phyloP scores from a whole-genome alignment of 257 asterid genomes.

The Solanum paucissectum region DNA sequence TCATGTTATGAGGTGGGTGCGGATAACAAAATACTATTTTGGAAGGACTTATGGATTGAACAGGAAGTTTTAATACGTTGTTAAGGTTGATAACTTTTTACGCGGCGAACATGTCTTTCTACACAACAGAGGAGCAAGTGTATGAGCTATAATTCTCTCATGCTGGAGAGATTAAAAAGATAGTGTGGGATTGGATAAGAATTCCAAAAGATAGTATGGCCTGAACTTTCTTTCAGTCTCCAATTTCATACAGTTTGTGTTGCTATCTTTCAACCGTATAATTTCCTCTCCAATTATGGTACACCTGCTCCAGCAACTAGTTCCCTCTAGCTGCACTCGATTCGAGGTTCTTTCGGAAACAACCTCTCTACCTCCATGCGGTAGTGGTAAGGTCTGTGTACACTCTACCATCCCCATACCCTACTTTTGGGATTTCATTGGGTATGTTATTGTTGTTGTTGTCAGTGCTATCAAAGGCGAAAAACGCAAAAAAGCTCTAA shows the following conservation, averaged over 20 bases:
- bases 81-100: conserved; percentile 63
- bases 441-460: too few species aligned
- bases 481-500: too few species aligned
- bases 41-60: too few species aligned
- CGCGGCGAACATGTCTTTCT: conserved; percentile 90
- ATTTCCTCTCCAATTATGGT: background rate
- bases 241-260: background rate
- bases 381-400: too few species aligned
- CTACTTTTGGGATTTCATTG: too few species aligned
- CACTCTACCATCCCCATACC: too few species aligned
- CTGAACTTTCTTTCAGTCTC: background rate
- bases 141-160: conserved; percentile 84
- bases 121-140: conserved; percentile 96
- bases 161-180: conserved; percentile 91
- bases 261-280: background rate
- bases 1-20: too few species aligned
- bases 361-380: too few species aligned
- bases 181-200: conserved; percentile 94
- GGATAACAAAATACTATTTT: too few species aligned
- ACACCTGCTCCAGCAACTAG: background rate
- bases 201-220: conserved; percentile 63
- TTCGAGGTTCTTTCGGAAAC: too few species aligned
- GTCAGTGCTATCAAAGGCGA: too few species aligned
- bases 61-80: too few species aligned
- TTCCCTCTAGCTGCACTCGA: background rate